Conservation (phyloP, 1,284 basidiomycete genomes). For the Ustilago cynodontis region DNA sequence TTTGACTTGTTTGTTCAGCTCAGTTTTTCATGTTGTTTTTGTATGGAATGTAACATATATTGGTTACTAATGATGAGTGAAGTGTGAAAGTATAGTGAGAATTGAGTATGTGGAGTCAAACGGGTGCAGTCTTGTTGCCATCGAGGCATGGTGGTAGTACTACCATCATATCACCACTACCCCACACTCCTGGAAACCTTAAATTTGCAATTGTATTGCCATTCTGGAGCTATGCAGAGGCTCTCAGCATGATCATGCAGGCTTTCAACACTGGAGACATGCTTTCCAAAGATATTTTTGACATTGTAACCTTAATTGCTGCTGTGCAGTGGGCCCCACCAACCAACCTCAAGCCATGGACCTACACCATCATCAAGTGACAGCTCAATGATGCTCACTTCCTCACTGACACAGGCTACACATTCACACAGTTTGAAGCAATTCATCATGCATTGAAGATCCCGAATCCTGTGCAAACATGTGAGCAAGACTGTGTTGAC, state of each 20-base stretch:
- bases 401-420: not conserved
- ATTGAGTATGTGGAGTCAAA: not conserved
- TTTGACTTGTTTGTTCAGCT: too few species aligned
- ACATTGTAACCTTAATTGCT: not conserved
- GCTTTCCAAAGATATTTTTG: not conserved
- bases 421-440: conserved; percentile 1
- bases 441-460: conserved; percentile 6
- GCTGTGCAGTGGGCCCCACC: not conserved
- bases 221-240: not conserved
- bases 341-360: not conserved
- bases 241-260: conserved; percentile 9
- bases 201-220: not conserved
- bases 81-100: not conserved
- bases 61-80: not conserved
- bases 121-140: not conserved
- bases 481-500: conserved; percentile 6
- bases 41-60: not conserved
- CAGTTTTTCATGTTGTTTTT: not conserved
- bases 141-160: not conserved
- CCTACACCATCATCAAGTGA: not conserved
- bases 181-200: not conserved
- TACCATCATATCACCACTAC: conserved; percentile 5
- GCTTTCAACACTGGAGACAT: not conserved
- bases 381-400: not conserved
- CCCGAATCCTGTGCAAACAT: conserved; percentile 1